phyloP scores from a whole-genome alignment of 2,329 filamentous ascomycete species.

The Curvularia lunata region DNA sequence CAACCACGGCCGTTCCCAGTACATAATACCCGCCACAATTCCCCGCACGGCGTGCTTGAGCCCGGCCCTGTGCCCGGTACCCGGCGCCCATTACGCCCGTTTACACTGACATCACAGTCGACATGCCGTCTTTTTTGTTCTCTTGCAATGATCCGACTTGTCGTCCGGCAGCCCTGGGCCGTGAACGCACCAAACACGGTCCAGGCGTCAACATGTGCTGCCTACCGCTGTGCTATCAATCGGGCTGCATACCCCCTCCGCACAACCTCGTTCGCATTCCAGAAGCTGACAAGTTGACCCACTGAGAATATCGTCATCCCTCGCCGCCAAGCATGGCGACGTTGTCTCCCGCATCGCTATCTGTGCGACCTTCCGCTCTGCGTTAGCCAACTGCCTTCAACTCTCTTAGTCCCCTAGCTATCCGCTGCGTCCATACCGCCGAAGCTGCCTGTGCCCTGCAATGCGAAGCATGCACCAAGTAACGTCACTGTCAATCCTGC shows the following conservation, averaged over 20 bases:
- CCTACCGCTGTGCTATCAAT: background rate
- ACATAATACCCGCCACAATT: constrained; percentile 9
- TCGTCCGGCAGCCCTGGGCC: background rate
- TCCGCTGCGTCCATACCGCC: no score
- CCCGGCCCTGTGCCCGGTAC: constrained; percentile 14
- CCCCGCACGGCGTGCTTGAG: constrained; percentile 7
- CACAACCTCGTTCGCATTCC: background rate
- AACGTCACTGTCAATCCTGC: constrained; percentile 5
- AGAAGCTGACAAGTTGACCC: constrained; percentile 14
- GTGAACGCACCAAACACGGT: background rate
- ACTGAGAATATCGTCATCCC: constrained; percentile 31
- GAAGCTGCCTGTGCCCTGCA: constrained; percentile 18
- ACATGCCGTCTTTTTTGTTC: constrained; percentile 2
- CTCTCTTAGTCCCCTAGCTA: constrained; percentile 1
- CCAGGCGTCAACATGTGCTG: constrained; percentile 1
- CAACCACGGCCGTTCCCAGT: background rate
- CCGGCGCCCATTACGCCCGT: background rate
- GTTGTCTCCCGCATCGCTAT: constrained; percentile 23
- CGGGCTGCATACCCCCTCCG: no score
- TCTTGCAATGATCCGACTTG: background rate
- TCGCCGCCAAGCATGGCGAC: constrained; percentile 31
- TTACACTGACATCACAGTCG: background rate
- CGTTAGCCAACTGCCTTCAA: constrained; percentile 32
- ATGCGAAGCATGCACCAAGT: constrained; percentile 6
- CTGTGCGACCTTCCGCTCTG: constrained; percentile 40